Conservation (phyloP, 2,329 filamentous ascomycete species). For the Penicillium verrucosum region DNA sequence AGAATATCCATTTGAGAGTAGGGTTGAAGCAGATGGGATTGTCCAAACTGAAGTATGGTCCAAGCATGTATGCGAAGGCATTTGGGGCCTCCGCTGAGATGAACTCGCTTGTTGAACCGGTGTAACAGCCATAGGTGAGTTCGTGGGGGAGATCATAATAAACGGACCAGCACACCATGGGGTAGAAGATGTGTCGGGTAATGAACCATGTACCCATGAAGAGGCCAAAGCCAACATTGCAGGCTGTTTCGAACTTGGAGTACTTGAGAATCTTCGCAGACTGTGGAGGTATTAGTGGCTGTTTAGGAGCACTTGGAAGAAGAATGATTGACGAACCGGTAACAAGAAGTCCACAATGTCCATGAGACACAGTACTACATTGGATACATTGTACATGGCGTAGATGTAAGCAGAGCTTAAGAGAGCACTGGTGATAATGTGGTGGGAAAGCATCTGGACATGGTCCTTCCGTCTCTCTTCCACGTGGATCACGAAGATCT, state of each 20-base stretch:
- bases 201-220: slow-evolving; percentile 85
- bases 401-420: slow-evolving; percentile 82
- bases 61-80: slow-evolving; percentile 62
- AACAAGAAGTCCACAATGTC: slow-evolving; percentile 88
- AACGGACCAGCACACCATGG: slow-evolving; percentile 77
- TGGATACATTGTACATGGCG: slow-evolving; percentile 81
- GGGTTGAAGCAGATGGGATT: slow-evolving; percentile 78
- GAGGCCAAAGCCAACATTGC: slow-evolving; percentile 77
- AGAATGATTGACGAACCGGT: slow-evolving; percentile 57
- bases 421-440: slow-evolving; percentile 81
- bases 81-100: slow-evolving; percentile 37
- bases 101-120: slow-evolving; percentile 44
- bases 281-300: slow-evolving; percentile 44
- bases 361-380: slow-evolving; percentile 87
- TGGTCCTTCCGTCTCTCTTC: slow-evolving; percentile 94
- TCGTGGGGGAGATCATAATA: slow-evolving; percentile 61
- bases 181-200: slow-evolving; percentile 77
- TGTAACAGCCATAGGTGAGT: slow-evolving; percentile 70
- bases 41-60: slow-evolving; percentile 68
- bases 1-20: slow-evolving; percentile 71
- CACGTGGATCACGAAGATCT: slow-evolving; percentile 90
- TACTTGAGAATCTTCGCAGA: slow-evolving; percentile 93
- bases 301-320: background rate
- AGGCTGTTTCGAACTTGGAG: slow-evolving; percentile 68
- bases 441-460: slow-evolving; percentile 92